A percentile compares a stretch with the other conserved stretches of the same genome.
These are phyloP conservation scores for Ganoderma multipileum DNA, from an alignment of 1,284 basidiomycete genomes.

Conservation along the genomic window DNA sequence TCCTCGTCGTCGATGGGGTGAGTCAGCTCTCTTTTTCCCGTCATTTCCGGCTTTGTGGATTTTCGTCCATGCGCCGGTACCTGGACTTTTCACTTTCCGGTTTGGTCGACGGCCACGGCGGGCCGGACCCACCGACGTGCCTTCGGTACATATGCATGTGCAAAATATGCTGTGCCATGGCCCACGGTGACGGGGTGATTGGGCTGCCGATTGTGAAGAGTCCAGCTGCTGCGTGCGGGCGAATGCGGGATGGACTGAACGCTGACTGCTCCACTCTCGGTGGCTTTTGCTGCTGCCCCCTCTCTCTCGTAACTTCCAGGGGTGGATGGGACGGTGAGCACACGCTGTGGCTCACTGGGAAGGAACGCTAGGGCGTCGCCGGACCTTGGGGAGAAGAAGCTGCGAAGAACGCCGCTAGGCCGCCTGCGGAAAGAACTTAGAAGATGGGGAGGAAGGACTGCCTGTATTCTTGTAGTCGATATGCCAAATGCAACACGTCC, in stretches of 20 bases:
- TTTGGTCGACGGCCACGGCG: not conserved
- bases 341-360: constrained; percentile 1
- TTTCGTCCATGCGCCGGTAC: not conserved
- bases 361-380: constrained; percentile 2
- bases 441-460: not conserved
- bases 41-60: not conserved
- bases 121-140: constrained; percentile 6
- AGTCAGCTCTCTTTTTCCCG: constrained; percentile 30
- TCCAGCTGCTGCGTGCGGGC: not conserved
- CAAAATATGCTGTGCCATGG: not conserved
- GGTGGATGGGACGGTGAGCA: constrained; percentile 32
- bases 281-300: constrained; percentile 1
- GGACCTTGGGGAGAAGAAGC: constrained; percentile 15
- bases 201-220: constrained; percentile 7
- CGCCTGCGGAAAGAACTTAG: constrained; percentile 3
- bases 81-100: not conserved
- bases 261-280: constrained; percentile 10
- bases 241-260: not conserved
- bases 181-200: constrained; percentile 2
- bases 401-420: not conserved
- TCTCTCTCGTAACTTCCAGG: constrained; percentile 18
- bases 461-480: constrained; percentile 8
- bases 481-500: constrained; percentile 12
- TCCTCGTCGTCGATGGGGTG: constrained; percentile 80
- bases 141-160: not conserved